phyloP scores from a whole-genome alignment of 1,284 basidiomycete genomes.

The Trichosporon asahii region DNA sequence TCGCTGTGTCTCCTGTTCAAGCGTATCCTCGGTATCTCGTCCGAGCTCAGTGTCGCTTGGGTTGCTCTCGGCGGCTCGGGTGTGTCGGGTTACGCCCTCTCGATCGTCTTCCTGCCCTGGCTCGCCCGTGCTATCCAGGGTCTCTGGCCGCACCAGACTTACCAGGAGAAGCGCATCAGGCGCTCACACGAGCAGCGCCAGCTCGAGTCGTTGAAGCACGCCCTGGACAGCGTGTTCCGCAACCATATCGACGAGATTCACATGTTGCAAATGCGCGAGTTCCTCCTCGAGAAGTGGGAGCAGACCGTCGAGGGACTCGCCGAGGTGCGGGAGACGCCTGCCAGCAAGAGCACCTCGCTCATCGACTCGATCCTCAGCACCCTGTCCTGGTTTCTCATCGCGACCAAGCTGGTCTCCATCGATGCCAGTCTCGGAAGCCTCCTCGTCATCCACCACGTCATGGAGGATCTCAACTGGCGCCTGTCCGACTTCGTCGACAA shows the following conservation, averaged over 20 bases:
- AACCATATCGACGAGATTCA: background rate
- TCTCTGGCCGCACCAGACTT: background rate
- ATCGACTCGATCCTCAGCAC: background rate
- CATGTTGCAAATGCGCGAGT: background rate
- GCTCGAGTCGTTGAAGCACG: background rate
- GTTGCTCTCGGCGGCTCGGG: background rate
- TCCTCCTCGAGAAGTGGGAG: background rate
- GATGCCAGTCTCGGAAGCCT: background rate
- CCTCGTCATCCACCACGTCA: background rate
- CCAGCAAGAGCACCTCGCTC: background rate
- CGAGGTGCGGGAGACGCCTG: background rate
- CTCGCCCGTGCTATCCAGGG: background rate
- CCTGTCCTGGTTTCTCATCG: background rate
- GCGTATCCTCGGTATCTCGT: background rate
- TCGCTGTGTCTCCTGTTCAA: background rate
- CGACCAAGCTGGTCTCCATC: background rate
- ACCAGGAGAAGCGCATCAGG: background rate
- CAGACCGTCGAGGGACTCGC: background rate
- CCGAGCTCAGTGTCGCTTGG: background rate
- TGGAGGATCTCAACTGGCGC: background rate
- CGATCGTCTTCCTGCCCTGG: background rate
- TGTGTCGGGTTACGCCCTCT: background rate
- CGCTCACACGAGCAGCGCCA: background rate
- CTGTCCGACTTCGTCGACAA: background rate
- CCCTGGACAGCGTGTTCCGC: background rate